Evolutionary conservation across 495 filamentous ascomycete species (phyloP), one percentile per base, ranked within the genome.

Genomic region (Ramalina intermedia): DNA sequence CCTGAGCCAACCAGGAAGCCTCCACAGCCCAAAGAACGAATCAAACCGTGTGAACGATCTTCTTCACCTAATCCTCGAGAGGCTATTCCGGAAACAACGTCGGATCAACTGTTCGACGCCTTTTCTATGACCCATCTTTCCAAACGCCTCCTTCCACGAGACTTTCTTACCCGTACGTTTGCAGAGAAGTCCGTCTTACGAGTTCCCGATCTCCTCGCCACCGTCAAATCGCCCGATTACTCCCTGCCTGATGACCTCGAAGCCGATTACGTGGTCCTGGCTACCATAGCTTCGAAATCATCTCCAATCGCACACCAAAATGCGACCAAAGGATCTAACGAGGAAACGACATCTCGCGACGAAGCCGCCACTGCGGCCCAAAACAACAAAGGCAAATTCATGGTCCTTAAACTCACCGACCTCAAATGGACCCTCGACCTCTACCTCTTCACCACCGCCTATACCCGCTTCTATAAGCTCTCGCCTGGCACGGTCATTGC

Each of bases 341-440:
- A 67, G 33, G 43, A 44, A 2, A 59, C 18, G 52, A 59, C 43
- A 29, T 53, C 59, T 6, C 18, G 48, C 14, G 60, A 54, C 23
- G 67, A 71, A 46, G 72, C 74, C 35, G 69, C 66, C n/a, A 71
- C 74, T 27, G 73, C 72, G 35, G 69, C 75, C 1, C 66, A 69
- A 26, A 73, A 79, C 43, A 72, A 75, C 11, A 74, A 67, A 16
- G 76, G 75, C 18, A 90, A 89, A 60, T 96, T 89, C 67, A 96
- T 99, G 88, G 84, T 83, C 2, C 69, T 99, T 37, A 81, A 76
- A 7, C 72, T 99, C 13, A 85, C 84, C 5, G 90, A 96, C 61
- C 70, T 96, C 6, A 81, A 85, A 56, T 96, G 82, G 83, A 86
- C 93, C 37, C 63, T 96, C 20, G 87, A 95, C 48, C 75, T 95